These are phyloP conservation scores for Hypoxylon sp. DNA, from an alignment of 2,329 filamentous ascomycete species.

Conservation along the genomic window DNA sequence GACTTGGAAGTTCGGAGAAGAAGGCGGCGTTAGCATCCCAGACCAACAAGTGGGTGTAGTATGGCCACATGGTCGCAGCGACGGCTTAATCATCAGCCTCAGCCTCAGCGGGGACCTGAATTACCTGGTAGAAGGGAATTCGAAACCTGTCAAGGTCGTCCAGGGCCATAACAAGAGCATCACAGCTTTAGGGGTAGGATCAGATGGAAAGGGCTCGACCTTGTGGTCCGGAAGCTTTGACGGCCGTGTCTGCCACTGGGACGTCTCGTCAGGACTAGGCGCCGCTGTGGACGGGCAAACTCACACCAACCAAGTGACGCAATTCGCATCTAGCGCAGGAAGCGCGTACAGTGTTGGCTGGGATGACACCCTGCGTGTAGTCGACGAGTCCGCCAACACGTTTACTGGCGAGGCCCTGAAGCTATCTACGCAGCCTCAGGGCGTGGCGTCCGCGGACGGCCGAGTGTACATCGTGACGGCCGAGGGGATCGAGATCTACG, in stretches of 20 bases:
- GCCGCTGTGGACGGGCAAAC: slow-evolving; percentile 78
- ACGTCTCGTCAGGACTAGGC: slow-evolving; percentile 73
- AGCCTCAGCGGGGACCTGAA: slow-evolving; percentile 89
- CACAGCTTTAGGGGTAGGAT: slow-evolving; percentile 73
- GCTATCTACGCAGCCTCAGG: slow-evolving; percentile 78
- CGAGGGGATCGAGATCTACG: slow-evolving; percentile 65
- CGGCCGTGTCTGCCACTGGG: slow-evolving; percentile 85
- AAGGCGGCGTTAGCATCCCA: slow-evolving; percentile 73
- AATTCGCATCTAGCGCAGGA: slow-evolving; percentile 69
- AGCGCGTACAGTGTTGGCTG: slow-evolving; percentile 87
- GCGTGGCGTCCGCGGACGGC: slow-evolving; percentile 47
- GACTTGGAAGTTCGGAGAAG: slow-evolving; percentile 84
- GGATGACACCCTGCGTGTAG: slow-evolving; percentile 87
- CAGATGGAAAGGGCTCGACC: slow-evolving; percentile 65
- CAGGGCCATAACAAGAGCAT: slow-evolving; percentile 93
- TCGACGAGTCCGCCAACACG: slow-evolving; percentile 77
- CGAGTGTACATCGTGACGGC: slow-evolving; percentile 59
- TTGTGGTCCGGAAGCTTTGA: slow-evolving; percentile 94
- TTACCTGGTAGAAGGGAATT: slow-evolving; percentile 79
- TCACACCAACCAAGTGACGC: slow-evolving; percentile 86
- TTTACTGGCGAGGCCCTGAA: slow-evolving; percentile 75
- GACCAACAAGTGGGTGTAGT: slow-evolving; percentile 96
- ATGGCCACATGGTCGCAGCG: slow-evolving; percentile 81
- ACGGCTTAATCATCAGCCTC: slow-evolving; percentile 89
- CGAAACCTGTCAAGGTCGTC: slow-evolving; percentile 73